Base-by-base conservation (phyloP, 805 yeast species). In the Yamadazyma takamatsuzukensis region DNA sequence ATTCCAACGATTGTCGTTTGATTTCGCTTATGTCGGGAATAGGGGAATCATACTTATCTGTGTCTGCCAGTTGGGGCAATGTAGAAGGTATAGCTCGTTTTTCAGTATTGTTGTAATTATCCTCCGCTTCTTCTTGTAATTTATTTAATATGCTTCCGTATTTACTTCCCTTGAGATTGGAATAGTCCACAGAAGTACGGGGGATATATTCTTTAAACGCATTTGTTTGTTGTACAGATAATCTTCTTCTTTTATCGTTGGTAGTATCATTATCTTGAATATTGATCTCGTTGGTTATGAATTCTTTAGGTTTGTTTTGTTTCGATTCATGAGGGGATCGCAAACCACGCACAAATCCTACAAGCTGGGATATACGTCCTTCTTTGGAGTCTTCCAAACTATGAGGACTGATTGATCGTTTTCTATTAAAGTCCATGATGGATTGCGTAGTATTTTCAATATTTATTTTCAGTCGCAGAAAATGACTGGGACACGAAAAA, bases 31-130 rank as follows among this genome's bases (percentile, higher is more conserved):
- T 36, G 18, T 42, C 43, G 15, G 47, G 49, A 15, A 44, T 42
- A 6, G 48, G 45, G 9, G 46, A 44, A 5, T 35, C 39, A 15
- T 36, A 33, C n/a, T 23, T 31, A 24, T 23, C 29, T 4, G 31
- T 17, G 10, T 11, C 17, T n/a, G 17, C 21, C 5, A 21, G 32
- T 14, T 31, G 33, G 3, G 24, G 27, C n/a, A 37, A 15, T 6
- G 44, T 39, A n/a, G n/a, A n/a, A n/a, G n/a, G n/a, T n/a, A n/a
- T n/a, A 18, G 44, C 47, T 17, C 65, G 39, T 39, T 59, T 40
- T 36, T 59, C 64, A n/a, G 57, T 22, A 15, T 24, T 37, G 12
- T 27, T 30, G 15, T 28, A 22, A 15, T 21, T 29, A 27, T 54
- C 56, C 33, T 54, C 53, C 11, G 50, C 52, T 16, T 51, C 46